A percentile compares a stretch with the other conserved stretches of the same genome.
Evolutionary conservation across 2,329 filamentous ascomycete species (phyloP).

Genomic region (Aspergillus nomiae): DNA sequence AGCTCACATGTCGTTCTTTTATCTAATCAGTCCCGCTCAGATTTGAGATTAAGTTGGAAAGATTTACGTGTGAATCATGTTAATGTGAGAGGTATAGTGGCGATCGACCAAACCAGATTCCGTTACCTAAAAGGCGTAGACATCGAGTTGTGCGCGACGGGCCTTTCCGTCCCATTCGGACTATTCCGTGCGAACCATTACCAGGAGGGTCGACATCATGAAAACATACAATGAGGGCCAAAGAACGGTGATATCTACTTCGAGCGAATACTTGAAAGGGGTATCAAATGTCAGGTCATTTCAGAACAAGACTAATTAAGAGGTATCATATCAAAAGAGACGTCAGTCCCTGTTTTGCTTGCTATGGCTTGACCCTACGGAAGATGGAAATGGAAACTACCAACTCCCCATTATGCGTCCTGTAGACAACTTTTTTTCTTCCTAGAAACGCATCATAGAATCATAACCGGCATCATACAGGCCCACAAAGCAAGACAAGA

Average conservation of each 20-base stretch:
- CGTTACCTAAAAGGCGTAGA: not conserved
- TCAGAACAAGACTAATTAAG: slow-evolving; percentile 28
- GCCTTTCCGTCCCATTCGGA: not conserved
- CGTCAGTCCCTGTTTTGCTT: slow-evolving; percentile 31
- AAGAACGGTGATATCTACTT: not conserved
- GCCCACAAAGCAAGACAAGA: slow-evolving; percentile 42
- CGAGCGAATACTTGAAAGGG: not conserved
- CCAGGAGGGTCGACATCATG: not conserved
- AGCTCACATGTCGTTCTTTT: not conserved
- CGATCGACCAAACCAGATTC: not conserved
- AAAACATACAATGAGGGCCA: not conserved
- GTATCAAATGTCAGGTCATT: slow-evolving; percentile 22
- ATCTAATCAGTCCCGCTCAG: not conserved
- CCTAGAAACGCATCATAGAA: slow-evolving; percentile 22
- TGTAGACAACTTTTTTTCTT: slow-evolving; percentile 24
- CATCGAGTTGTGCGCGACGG: not conserved
- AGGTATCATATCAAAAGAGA: slow-evolving; percentile 37
- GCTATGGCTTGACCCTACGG: slow-evolving; percentile 37
- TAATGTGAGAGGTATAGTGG: slow-evolving; percentile 2
- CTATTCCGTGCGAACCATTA: not conserved
- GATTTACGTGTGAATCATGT: not conserved
- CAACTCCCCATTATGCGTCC: slow-evolving; percentile 12
- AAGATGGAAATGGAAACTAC: slow-evolving; percentile 16
- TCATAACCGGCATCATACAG: slow-evolving; percentile 36
- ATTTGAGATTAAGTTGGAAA: not conserved